Evolutionary conservation across 2,329 filamentous ascomycete species (phyloP), one percentile per base, ranked within the genome.

Genomic region (Helotiales sp.): DNA sequence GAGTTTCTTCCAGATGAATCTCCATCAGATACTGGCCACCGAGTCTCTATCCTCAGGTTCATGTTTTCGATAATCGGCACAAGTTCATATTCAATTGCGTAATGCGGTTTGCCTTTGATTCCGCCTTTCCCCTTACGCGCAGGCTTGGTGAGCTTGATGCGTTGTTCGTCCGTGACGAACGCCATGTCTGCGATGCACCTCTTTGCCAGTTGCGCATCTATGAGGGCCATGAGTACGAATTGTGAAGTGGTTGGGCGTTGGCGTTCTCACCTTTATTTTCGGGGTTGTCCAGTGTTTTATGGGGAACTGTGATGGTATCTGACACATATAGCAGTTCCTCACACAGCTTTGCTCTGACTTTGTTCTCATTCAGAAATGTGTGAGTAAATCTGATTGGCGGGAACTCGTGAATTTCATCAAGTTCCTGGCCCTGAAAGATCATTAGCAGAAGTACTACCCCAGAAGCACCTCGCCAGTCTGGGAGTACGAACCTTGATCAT

Each of bases 21-120:
- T 40, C 34, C 34, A 40, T 40, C 34, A 7, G 10, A 7, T 3
- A 57, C 24, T 0, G 68, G 70, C 40, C 64, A 72, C n/a, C 65
- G 55, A 1, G 69, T 70, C n/a, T 72, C 70, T 30, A 67, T 70
- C 28, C 64, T 63, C 11, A 72, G 28, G n/a, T 68, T 70, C 15
- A 66, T 54, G 3, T 63, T 66, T 11, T 70, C 63, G 3, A 73
- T 59, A n/a, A 68, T 69, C 1, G 61, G 52, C 6, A 71, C 67
- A 3, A 72, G 26, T 3, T 72, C 71, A 55, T 69, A 73, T 28
- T 65, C 61, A 6, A 72, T 62, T 28, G 49, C 45, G 22, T 69
- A 70, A 50, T 68, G 45, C 2, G 47, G 34, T 11, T 52, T 30
- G 11, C 49, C 34, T 13, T 40, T 7, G 22, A n/a, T 2, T 13